Percentiles rank a stretch among this genome's conserved stretches.
Conservation (phyloP, 2,329 filamentous ascomycete genomes). For the Cordyceps pruinosa region DNA sequence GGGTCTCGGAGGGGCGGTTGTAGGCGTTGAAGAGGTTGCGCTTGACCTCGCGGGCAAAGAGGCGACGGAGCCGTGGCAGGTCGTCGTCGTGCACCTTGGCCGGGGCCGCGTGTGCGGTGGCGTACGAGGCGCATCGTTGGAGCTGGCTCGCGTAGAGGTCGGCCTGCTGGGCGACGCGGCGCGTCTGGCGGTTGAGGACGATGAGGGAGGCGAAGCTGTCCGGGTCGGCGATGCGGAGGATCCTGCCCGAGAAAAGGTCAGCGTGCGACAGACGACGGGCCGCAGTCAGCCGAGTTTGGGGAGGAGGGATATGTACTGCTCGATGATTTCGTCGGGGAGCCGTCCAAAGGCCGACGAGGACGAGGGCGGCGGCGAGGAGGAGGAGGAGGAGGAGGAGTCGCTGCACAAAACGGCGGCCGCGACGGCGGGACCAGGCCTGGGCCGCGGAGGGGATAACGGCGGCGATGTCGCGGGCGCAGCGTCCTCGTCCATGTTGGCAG, state of each 20-base stretch:
- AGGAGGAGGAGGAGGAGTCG: slow-evolving; percentile 24
- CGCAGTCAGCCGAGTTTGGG: too few species aligned
- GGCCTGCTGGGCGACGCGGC: slow-evolving; percentile 54
- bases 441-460: not conserved
- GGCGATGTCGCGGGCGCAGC: not conserved
- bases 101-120: slow-evolving; percentile 40
- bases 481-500: not conserved
- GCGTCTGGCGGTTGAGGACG: slow-evolving; percentile 60
- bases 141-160: slow-evolving; percentile 59
- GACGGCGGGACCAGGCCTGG: not conserved
- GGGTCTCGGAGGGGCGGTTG: slow-evolving; percentile 59
- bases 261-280: slow-evolving; percentile 13
- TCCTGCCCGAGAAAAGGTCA: slow-evolving; percentile 35
- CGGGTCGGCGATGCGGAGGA: slow-evolving; percentile 52
- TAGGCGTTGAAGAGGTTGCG: slow-evolving; percentile 73
- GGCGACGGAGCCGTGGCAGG: slow-evolving; percentile 53
- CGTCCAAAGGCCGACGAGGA: slow-evolving; percentile 41
- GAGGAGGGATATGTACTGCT: slow-evolving; percentile 47
- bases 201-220: slow-evolving; percentile 61
- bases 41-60: slow-evolving; percentile 65
- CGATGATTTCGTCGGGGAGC: slow-evolving; percentile 62
- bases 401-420: not conserved
- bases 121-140: slow-evolving; percentile 52
- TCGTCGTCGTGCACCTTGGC: slow-evolving; percentile 37
- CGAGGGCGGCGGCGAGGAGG: slow-evolving; percentile 34